These are phyloP conservation scores for Streptanthus diversifolius DNA, from an alignment of 345 rosid species.

Conservation along the genomic window DNA sequence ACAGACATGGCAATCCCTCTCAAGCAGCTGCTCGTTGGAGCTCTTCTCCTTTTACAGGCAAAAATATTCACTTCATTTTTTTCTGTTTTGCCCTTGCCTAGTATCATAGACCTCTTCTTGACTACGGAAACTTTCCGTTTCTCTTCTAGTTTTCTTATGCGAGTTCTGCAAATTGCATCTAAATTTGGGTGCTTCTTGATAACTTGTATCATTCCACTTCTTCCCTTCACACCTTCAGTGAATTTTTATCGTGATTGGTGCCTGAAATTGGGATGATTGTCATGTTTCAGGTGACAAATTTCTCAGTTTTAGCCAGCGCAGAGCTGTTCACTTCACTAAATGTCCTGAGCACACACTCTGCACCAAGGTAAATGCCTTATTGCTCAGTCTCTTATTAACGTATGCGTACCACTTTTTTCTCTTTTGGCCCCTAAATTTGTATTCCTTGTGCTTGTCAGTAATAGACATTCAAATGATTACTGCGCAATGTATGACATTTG, in stretches of 20 bases:
- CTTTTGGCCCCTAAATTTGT: background rate
- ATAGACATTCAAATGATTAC: conserved; percentile 65
- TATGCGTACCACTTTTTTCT: background rate
- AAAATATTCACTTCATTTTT: background rate
- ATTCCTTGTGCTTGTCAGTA: conserved; percentile 34
- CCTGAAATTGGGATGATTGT: background rate
- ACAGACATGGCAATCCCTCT: conserved; percentile 24
- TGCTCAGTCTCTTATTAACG: conserved; percentile 6
- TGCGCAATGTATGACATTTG: conserved; percentile 97
- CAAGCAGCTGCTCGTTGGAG: conserved; percentile 12
- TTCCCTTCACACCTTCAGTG: too few species aligned
- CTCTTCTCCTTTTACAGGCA: conserved; percentile 41
- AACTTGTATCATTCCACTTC: background rate
- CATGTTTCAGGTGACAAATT: conserved; percentile 42
- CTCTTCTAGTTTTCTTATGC: too few species aligned
- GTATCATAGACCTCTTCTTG: too few species aligned
- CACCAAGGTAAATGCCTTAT: conserved; percentile 7
- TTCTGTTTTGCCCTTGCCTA: background rate
- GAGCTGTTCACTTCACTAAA: conserved; percentile 18
- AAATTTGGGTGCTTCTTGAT: background rate
- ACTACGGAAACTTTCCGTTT: too few species aligned
- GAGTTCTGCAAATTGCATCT: background rate
- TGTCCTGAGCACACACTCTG: conserved; percentile 36
- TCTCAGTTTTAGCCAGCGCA: conserved; percentile 31
- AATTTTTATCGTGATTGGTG: too few species aligned